Evolutionary conservation across 140 eudicot genomes (phyloP).

Genomic region (Cichorium intybus): DNA sequence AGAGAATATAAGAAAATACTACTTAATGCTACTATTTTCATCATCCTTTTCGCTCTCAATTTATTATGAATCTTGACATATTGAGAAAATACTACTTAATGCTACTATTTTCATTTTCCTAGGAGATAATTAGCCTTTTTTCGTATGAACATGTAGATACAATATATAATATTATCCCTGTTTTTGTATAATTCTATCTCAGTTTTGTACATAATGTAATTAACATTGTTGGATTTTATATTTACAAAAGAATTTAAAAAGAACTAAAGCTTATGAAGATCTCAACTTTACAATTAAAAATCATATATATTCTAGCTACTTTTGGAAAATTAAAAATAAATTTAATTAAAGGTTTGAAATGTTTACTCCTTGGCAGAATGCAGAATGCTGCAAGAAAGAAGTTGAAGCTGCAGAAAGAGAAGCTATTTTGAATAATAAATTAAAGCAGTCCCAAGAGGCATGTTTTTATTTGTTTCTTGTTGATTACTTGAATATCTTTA

Average conservation of each 20-base stretch:
- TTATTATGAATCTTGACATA: too few relatives aligned
- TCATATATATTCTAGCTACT: too few relatives aligned
- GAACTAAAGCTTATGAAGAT: too few relatives aligned
- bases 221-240: too few relatives aligned
- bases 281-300: too few relatives aligned
- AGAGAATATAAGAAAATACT: not conserved
- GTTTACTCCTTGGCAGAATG: slow-evolving; percentile 37
- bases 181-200: not conserved
- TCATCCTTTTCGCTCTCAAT: too few relatives aligned
- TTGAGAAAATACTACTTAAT: too few relatives aligned
- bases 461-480: slow-evolving; percentile 17
- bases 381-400: slow-evolving; percentile 55
- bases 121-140: not conserved
- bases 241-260: too few relatives aligned
- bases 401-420: slow-evolving; percentile 55
- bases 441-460: slow-evolving; percentile 55
- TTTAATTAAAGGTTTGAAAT: not conserved
- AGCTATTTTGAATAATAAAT: slow-evolving; percentile 46
- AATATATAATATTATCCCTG: too few relatives aligned
- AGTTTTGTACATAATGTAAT: too few relatives aligned
- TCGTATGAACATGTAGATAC: not conserved
- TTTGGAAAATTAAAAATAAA: too few relatives aligned
- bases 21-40: too few relatives aligned
- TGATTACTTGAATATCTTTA: not conserved
- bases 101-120: not conserved